A percentile compares a stretch with the other conserved stretches of the same genome.
phyloP scores from a whole-genome alignment of 352 stramenopile genomes.

The Lagenidium sp. region DNA sequence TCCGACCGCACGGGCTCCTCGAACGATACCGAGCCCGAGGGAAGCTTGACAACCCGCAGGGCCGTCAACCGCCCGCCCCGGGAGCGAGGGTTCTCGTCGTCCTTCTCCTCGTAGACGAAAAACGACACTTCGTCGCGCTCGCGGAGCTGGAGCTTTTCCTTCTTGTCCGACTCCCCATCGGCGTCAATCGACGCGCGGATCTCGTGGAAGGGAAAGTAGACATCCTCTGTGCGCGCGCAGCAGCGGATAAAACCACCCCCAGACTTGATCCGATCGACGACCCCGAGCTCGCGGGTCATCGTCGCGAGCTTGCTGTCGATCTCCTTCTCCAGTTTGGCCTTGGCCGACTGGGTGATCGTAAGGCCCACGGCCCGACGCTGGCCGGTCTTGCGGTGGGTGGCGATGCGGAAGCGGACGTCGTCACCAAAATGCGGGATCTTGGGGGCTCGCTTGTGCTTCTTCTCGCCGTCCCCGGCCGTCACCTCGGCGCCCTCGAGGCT shows the following conservation, averaged over 20 bases:
- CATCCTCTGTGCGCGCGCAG: conserved; percentile 48
- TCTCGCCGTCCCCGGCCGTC: conserved; percentile 7
- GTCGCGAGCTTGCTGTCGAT: conserved; percentile 53
- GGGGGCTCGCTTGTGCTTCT: conserved; percentile 10
- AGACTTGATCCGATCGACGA: conserved; percentile 53
- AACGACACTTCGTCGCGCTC: conserved; percentile 76
- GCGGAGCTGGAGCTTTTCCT: conserved; percentile 18
- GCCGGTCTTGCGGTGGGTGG: conserved; percentile 57
- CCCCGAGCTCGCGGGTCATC: conserved; percentile 43
- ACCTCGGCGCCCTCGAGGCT: no score
- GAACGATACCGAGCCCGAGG: conserved; percentile 47
- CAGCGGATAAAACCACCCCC: conserved; percentile 67
- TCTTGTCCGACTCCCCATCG: conserved; percentile 5
- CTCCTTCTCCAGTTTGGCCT: conserved; percentile 54
- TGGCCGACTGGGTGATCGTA: conserved; percentile 39
- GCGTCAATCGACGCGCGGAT: conserved; percentile 23
- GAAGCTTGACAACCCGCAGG: conserved; percentile 56
- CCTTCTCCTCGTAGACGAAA: conserved; percentile 63
- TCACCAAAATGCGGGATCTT: conserved; percentile 50
- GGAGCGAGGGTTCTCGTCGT: conserved; percentile 16
- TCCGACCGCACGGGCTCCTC: conserved; percentile 46
- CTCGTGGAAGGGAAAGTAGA: conserved; percentile 70
- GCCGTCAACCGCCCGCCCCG: conserved; percentile 32
- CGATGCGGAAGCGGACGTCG: conserved; percentile 63
- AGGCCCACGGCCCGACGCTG: conserved; percentile 59